A percentile compares a stretch with the other conserved stretches of the same genome.
These are phyloP conservation scores for Penicillium steckii DNA, from an alignment of 495 filamentous ascomycete species.

Conservation along the genomic window DNA sequence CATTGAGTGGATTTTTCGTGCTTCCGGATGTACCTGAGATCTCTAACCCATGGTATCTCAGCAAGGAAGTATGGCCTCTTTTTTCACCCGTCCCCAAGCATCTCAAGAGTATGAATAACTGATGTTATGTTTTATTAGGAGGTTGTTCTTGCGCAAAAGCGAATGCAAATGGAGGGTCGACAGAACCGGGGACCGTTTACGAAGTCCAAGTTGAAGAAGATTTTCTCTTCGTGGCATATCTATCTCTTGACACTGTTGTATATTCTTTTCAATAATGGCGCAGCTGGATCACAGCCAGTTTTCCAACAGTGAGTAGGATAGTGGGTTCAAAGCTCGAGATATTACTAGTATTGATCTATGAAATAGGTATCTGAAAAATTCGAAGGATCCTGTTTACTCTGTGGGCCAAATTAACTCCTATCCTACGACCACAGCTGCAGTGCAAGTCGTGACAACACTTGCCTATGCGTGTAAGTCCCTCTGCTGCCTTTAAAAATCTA, in stretches of 20 bases:
- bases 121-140: slow-evolving; percentile 31
- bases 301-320: slow-evolving; percentile 36
- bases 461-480: slow-evolving; percentile 40
- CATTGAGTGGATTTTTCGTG: slow-evolving; percentile 56
- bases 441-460: slow-evolving; percentile 48
- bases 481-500: neutral
- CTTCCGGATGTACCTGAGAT: slow-evolving; percentile 62
- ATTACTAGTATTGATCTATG: neutral
- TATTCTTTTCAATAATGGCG: slow-evolving; percentile 41
- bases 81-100: neutral
- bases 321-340: neutral
- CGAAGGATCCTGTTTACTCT: slow-evolving; percentile 35
- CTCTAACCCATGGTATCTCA: slow-evolving; percentile 52
- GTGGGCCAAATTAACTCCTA: slow-evolving; percentile 45
- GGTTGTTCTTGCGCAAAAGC: slow-evolving; percentile 37
- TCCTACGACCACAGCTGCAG: slow-evolving; percentile 45
- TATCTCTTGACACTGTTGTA: slow-evolving; percentile 47
- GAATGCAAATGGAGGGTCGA: slow-evolving; percentile 50
- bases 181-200: slow-evolving; percentile 44
- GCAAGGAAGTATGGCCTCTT: slow-evolving; percentile 26
- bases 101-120: neutral
- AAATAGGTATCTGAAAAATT: slow-evolving; percentile 36
- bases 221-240: slow-evolving; percentile 54
- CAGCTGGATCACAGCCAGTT: slow-evolving; percentile 30
- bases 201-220: slow-evolving; percentile 48